phyloP scores from a whole-genome alignment of 345 rosid genomes.

The Lumnitzera littorea region DNA sequence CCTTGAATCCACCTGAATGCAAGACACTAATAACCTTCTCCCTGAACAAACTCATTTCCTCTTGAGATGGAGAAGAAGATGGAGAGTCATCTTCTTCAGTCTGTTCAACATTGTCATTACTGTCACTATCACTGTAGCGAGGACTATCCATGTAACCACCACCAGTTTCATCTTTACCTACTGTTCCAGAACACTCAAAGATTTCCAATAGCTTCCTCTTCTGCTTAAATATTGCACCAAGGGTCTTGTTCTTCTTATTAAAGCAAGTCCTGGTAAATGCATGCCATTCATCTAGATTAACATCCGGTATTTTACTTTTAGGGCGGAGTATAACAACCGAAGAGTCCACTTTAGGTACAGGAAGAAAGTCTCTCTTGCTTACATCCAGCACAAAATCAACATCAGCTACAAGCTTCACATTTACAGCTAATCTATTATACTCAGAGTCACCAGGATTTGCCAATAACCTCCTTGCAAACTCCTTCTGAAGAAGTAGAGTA shows the following conservation, averaged over 20 bases:
- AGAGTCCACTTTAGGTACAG: constrained; percentile 86
- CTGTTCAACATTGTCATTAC: constrained; percentile 2
- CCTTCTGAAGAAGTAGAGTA: constrained; percentile 86
- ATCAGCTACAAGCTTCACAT: constrained; percentile 74
- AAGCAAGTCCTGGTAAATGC: constrained; percentile 79
- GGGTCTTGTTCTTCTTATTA: constrained; percentile 75
- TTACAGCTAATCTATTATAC: constrained; percentile 81
- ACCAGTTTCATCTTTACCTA: not conserved
- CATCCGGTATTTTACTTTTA: constrained; percentile 46
- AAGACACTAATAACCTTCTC: constrained; percentile 46
- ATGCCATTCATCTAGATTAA: constrained; percentile 60
- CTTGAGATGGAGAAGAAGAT: constrained; percentile 18
- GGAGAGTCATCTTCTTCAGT: constrained; percentile 7
- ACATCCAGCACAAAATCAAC: constrained; percentile 80
- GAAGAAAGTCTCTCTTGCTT: constrained; percentile 85
- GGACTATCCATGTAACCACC: too few species aligned
- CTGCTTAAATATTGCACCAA: constrained; percentile 87
- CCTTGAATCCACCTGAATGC: constrained; percentile 41
- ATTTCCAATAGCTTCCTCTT: constrained; percentile 77
- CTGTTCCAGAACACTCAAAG: constrained; percentile 26
- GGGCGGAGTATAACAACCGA: constrained; percentile 73
- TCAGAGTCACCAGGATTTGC: constrained; percentile 82
- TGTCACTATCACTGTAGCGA: not conserved
- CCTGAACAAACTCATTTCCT: constrained; percentile 41
- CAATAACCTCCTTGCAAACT: constrained; percentile 70